A percentile compares a stretch with the other conserved stretches of the same genome.
phyloP scores from a whole-genome alignment of 1,139 yeast species.

The Suzukiozyma palmioleophila region DNA sequence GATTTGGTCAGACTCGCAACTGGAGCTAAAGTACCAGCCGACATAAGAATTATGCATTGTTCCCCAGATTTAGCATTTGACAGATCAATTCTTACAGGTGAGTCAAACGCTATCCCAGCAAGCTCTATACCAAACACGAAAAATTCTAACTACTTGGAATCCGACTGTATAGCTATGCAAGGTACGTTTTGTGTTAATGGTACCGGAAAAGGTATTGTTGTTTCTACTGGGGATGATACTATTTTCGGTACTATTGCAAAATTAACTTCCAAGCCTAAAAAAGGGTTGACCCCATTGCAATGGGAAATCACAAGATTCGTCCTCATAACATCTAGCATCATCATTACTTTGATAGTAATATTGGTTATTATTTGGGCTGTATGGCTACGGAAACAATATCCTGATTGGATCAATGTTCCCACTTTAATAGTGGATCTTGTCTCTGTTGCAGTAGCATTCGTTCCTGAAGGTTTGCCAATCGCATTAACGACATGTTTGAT shows the following conservation, averaged over 20 bases:
- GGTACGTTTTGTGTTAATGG: constrained; percentile 40
- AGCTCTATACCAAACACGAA: constrained; percentile 16
- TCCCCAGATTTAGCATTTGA: constrained; percentile 28
- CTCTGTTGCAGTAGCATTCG: constrained; percentile 29
- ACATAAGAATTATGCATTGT: constrained; percentile 22
- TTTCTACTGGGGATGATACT: constrained; percentile 28
- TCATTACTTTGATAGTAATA: constrained; percentile 20
- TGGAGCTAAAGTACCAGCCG: constrained; percentile 31
- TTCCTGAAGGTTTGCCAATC: constrained; percentile 36
- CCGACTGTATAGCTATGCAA: constrained; percentile 38
- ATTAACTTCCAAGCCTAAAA: constrained; percentile 25
- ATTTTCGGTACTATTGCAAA: constrained; percentile 32
- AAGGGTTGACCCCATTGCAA: constrained; percentile 29
- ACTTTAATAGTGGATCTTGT: constrained; percentile 29
- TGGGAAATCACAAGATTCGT: constrained; percentile 28
- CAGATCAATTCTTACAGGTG: constrained; percentile 34
- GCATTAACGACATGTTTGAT: constrained; percentile 31
- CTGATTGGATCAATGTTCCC: constrained; percentile 31
- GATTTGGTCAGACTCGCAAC: constrained; percentile 22
- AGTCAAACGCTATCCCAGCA: constrained; percentile 26
- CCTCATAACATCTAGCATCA: constrained; percentile 16
- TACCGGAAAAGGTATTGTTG: constrained; percentile 28
- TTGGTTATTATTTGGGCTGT: constrained; percentile 41
- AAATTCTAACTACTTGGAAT: constrained; percentile 40
- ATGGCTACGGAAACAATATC: constrained; percentile 28